Conservation (phyloP, 2,329 filamentous ascomycete genomes). For the Huntiella abstrusa region DNA sequence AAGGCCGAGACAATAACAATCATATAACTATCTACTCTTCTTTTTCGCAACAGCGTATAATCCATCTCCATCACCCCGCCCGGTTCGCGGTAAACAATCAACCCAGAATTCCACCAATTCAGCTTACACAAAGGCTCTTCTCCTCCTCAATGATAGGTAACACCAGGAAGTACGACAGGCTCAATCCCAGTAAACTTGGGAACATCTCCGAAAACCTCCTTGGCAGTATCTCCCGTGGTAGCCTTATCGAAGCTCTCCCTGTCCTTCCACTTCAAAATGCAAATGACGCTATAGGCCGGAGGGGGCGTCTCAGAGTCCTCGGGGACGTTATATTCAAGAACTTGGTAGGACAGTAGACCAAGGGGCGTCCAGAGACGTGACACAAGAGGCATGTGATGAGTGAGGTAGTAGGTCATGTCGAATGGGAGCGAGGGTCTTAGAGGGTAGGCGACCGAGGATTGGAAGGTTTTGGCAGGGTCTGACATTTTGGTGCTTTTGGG, state of each 20-base stretch:
- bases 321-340: conserved; percentile 15
- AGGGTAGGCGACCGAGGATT: conserved; percentile 5
- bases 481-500: neutral
- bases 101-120: no score
- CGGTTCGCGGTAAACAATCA: no score
- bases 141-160: conserved; percentile 3
- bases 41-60: no score
- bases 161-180: conserved; percentile 1
- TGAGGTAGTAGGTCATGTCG: conserved; percentile 30
- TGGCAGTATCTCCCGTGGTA: neutral
- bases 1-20: no score
- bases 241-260: conserved; percentile 15
- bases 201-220: conserved; percentile 18
- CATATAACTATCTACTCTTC: no score
- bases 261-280: conserved; percentile 17
- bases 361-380: conserved; percentile 19
- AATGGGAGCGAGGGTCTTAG: conserved; percentile 17
- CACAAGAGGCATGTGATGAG: conserved; percentile 27
- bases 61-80: no score
- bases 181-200: conserved; percentile 17
- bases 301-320: conserved; percentile 12
- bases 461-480: neutral
- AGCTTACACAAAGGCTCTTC: no score
- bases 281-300: conserved; percentile 13
- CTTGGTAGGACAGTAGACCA: conserved; percentile 22